These are phyloP conservation scores for Capsicum rhomboideum DNA, from an alignment of 257 asterid genomes.

Conservation along the genomic window DNA sequence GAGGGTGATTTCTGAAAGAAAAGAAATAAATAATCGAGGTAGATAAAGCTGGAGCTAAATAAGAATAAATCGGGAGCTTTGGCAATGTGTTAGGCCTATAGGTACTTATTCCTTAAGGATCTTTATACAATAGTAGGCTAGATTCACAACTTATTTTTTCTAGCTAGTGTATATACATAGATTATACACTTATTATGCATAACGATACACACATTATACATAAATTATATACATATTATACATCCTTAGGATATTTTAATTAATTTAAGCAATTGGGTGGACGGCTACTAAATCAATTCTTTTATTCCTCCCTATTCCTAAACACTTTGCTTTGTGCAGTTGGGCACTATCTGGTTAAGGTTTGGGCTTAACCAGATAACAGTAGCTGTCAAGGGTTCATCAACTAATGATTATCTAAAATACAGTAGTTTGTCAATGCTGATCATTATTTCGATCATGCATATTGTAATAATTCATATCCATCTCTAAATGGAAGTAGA, in stretches of 20 bases:
- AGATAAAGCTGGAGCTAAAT: background rate
- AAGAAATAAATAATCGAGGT: too few relatives aligned
- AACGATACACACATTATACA: background rate
- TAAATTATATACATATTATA: background rate
- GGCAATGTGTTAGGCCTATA: background rate
- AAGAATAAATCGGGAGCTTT: background rate
- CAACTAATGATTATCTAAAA: background rate
- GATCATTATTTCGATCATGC: background rate
- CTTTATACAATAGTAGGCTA: background rate
- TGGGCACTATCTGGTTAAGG: background rate
- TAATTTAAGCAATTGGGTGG: background rate
- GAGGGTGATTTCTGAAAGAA: too few relatives aligned
- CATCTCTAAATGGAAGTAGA: background rate
- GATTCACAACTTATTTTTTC: background rate
- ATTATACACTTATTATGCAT: background rate
- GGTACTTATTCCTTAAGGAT: background rate
- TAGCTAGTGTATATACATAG: background rate
- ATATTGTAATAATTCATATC: background rate
- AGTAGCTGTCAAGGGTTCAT: background rate
- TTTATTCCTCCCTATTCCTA: background rate
- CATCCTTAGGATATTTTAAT: background rate
- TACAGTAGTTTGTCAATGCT: background rate
- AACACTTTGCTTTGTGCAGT: background rate
- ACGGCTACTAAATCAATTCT: background rate
- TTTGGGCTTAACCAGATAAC: background rate